Base-by-base conservation (phyloP, 176 grass and related monocot genomes). In the Carex parvula region DNA sequence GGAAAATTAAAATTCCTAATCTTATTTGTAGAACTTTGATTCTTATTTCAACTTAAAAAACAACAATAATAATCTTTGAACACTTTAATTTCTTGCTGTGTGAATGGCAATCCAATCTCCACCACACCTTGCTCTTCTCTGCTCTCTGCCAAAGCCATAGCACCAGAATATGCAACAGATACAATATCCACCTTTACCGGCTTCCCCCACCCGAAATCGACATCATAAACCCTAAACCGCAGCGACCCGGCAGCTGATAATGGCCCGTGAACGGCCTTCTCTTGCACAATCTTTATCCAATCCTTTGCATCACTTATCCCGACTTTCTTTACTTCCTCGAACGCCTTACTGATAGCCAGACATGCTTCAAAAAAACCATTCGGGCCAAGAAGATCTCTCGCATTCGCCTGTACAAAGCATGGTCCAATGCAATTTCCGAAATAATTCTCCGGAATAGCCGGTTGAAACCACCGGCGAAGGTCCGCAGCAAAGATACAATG, bases 131-230 rank as follows among this genome's bases (percentile, higher is more conserved):
- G 76, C 10, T 86, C 77, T 58, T 86, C 85, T 55, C 50, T 44
- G 75, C 85, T 86, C 33, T 81, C 61, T 32, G 63, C 52, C 77
- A 86, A 26, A 30, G 77, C 60, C 8, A 86, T 46, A 6, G 16
- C 63, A 35, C 77, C 85, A 2, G 77, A 68, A 2, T 58, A 18
- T 32, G 10, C 22, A 46, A 86, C 71, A 10, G 85, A 86, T 30
- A 46, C 32, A 7, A 70, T 56, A 21, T 70, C 37, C 10, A 86
- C 85, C 46, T 86, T 80, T 24, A 2, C 12, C n/a, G 85, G 85
- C 22, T 58, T 59, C 11, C 85, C 85, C 85, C 85, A 86, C 54
- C 85, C 85, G 60, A 86, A 86, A 81, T 86, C 85, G 8, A 68
- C 66, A 14, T 81, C 85, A 41, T 86, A 86, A 71, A 86, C 85